Evolutionary conservation across 495 filamentous ascomycete species (phyloP).

Genomic region (Penicillium riverlandense): DNA sequence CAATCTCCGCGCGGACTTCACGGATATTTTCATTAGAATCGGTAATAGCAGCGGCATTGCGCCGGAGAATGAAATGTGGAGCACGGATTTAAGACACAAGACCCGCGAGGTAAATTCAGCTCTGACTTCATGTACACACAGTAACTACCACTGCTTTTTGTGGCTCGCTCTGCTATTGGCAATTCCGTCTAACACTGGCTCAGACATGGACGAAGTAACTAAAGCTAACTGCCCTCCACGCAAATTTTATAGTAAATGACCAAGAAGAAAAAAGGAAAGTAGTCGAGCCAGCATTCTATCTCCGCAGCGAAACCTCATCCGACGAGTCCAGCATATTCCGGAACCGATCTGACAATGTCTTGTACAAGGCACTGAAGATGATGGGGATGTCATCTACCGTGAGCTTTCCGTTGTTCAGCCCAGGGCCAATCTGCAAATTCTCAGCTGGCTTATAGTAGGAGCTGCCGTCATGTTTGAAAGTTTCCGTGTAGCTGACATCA

Average conservation of each 20-base stretch:
- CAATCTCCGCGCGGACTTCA: too few species aligned
- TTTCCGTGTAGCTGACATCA: conserved; percentile 4
- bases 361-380: conserved; percentile 16
- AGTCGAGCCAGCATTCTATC: background rate
- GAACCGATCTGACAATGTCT: conserved; percentile 12
- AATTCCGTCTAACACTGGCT: too few species aligned
- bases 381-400: conserved; percentile 11
- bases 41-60: too few species aligned
- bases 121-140: too few species aligned
- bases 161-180: too few species aligned
- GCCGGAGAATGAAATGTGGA: too few species aligned
- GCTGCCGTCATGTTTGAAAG: conserved; percentile 2
- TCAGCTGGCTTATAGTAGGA: conserved; percentile 6
- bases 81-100: too few species aligned
- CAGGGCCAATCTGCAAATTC: conserved; percentile 13
- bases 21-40: too few species aligned
- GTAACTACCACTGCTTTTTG: too few species aligned
- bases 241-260: background rate
- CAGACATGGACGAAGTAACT: too few species aligned
- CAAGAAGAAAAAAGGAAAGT: background rate
- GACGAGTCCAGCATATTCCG: conserved; percentile 21
- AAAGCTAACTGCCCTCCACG: background rate
- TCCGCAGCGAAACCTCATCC: conserved; percentile 23
- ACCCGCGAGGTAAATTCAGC: too few species aligned
- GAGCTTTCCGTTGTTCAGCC: conserved; percentile 6